These are phyloP conservation scores for Trichoderma arundinaceum DNA, from an alignment of 2,329 filamentous ascomycete genomes.

Conservation along the genomic window DNA sequence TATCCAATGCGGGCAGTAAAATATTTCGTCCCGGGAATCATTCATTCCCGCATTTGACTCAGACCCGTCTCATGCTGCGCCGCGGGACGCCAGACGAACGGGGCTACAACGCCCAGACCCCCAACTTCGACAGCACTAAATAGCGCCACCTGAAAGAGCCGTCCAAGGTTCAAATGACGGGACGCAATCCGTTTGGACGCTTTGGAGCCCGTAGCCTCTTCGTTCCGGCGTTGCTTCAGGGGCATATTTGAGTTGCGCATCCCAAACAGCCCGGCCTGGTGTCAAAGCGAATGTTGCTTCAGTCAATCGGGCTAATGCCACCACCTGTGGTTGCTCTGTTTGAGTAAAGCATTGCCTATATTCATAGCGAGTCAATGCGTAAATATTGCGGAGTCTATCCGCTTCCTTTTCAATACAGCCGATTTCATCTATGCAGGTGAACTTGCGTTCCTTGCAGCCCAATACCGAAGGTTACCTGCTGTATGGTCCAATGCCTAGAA, in stretches of 20 bases:
- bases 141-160: conserved; percentile 15
- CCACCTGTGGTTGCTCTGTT: too few relatives aligned
- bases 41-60: conserved; percentile 14
- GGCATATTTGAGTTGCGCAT: neutral
- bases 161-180: conserved; percentile 8
- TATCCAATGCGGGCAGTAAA: neutral
- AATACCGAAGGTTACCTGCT: neutral
- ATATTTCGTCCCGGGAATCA: neutral
- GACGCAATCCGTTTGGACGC: conserved; percentile 16
- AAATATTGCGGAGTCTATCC: too few relatives aligned
- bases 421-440: neutral
- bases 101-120: conserved; percentile 6
- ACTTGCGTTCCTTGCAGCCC: neutral
- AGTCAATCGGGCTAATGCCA: too few relatives aligned
- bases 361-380: too few relatives aligned
- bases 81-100: conserved; percentile 4
- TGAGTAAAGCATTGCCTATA: too few relatives aligned
- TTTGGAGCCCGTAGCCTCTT: neutral
- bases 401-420: neutral
- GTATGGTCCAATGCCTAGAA: too few relatives aligned
- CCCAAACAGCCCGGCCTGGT: neutral
- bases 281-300: too few relatives aligned
- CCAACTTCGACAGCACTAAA: conserved; percentile 22
- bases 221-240: neutral
- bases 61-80: conserved; percentile 5